Evolutionary conservation across 2,329 filamentous ascomycete genomes (phyloP), one percentile per base, ranked within the genome.

Genomic region (Fusarium sp.): DNA sequence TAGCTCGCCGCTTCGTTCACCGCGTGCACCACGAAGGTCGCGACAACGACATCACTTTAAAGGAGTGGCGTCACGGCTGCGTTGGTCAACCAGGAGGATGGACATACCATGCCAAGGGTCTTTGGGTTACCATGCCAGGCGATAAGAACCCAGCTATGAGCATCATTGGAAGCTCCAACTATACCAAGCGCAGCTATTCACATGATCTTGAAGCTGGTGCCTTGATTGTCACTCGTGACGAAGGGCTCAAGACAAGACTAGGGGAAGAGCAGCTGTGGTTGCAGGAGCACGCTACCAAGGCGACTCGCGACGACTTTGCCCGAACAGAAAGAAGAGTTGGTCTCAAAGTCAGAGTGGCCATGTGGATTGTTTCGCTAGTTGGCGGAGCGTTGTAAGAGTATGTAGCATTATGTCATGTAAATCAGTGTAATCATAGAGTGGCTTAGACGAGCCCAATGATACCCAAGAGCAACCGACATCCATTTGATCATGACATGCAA

Each of bases 51-150:
- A 91, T 98, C 29, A 81, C 88, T 6, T 84, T 99, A 6, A 92
- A 93, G 68, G 96, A 99, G 81, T 99, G 96, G 96, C 88, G 91
- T 9, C 86, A 87, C 47, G 96, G 96, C 11, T 92, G 90, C 0
- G 92, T 97, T 4, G 92, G 92, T 20, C 87, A 94, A 74, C 90
- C 92, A 0, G 93, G 85, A 2, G 95, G 94, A 1, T 99, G 97
- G 96, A 98, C 95, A 0, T 99, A 99, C 80, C 96, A 99, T 76
- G 96, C 96, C 50, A 99, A 99, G 81, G 96, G 96, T 0, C 85
- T 98, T 4, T 98, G 95, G 95, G 86, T 98, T 27, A 93, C 92
- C 0, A 84, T 95, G 58, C 88, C 91, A 0, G 83, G 85, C 3
- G 87, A 91, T 49, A 79, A 84, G 38, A 83, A 90, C 42, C 94